Percentiles rank a stretch among this genome's conserved stretches.
These are phyloP conservation scores for Pleomassaria siparia DNA, from an alignment of 2,329 filamentous ascomycete species.

Conservation along the genomic window DNA sequence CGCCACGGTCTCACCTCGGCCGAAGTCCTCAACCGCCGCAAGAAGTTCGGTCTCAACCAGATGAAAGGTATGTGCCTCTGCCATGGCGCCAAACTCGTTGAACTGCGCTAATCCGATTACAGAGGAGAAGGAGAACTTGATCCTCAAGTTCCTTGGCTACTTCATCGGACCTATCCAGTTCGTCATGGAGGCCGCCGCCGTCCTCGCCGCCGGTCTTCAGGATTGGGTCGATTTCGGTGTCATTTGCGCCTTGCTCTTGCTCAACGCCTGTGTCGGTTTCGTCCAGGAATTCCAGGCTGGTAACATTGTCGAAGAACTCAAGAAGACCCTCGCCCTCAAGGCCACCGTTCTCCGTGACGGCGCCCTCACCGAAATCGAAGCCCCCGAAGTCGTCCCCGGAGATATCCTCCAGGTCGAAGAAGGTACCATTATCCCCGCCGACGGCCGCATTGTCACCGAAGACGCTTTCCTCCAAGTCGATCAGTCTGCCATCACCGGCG, in stretches of 20 bases:
- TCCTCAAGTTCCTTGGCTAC: conserved; percentile 80
- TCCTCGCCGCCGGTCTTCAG: conserved; percentile 79
- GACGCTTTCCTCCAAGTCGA: conserved; percentile 86
- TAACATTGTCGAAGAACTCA: conserved; percentile 86
- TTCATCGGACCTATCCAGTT: conserved; percentile 91
- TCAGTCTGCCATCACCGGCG: conserved; percentile 88
- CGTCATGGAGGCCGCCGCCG: conserved; percentile 83
- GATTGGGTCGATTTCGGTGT: conserved; percentile 95
- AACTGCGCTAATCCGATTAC: conserved; percentile 12
- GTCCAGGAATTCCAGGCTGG: conserved; percentile 88
- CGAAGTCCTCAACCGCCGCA: conserved; percentile 65
- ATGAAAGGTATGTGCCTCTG: conserved; percentile 61
- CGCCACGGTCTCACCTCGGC: conserved; percentile 69
- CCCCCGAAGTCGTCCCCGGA: conserved; percentile 81
- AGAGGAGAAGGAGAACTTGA: conserved; percentile 82
- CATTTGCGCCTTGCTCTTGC: conserved; percentile 78
- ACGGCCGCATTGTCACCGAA: conserved; percentile 82
- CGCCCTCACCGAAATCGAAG: conserved; percentile 74
- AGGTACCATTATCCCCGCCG: conserved; percentile 87
- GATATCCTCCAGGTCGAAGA: conserved; percentile 90
- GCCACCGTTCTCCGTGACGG: conserved; percentile 84
- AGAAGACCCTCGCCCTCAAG: conserved; percentile 87
- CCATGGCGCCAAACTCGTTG: not conserved
- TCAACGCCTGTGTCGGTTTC: conserved; percentile 86
- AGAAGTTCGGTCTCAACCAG: conserved; percentile 80